Conservation (phyloP, 2,329 filamentous ascomycete genomes). For the Fusarium veterinarium region DNA sequence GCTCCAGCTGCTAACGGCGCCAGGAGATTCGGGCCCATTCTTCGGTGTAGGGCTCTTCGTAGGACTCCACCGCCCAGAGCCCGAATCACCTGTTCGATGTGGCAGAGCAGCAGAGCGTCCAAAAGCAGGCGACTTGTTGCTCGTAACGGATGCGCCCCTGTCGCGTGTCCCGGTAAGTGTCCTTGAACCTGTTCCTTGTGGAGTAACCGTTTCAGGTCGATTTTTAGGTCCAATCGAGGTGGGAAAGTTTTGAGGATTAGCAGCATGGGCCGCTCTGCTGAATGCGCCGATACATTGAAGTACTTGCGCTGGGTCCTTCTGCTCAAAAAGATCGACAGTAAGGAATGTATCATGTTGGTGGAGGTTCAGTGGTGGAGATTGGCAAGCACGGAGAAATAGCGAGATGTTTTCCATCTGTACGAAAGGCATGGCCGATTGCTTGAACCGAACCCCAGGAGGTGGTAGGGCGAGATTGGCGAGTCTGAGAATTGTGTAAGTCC, state of each 20-base stretch:
- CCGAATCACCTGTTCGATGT: conserved; percentile 64
- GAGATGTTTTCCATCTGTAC: conserved; percentile 99
- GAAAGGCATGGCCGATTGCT: conserved; percentile 94
- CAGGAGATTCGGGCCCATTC: conserved; percentile 64
- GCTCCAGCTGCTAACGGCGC: conserved; percentile 86
- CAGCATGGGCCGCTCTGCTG: conserved; percentile 82
- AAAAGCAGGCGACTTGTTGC: conserved; percentile 67
- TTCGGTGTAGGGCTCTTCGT: conserved; percentile 65
- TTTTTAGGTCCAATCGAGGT: conserved; percentile 79
- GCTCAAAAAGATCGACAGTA: conserved; percentile 95
- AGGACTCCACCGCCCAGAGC: conserved; percentile 69
- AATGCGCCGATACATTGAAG: conserved; percentile 93
- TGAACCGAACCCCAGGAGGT: conserved; percentile 86
- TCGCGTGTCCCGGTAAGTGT: conserved; percentile 60
- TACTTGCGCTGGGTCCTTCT: conserved; percentile 96
- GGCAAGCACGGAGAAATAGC: conserved; percentile 90
- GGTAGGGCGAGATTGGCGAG: conserved; percentile 84
- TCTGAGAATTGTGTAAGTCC: conserved; percentile 57
- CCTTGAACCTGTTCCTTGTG: conserved; percentile 69
- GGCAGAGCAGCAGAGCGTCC: conserved; percentile 55
- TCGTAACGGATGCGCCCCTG: conserved; percentile 66
- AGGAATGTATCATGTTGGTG: conserved; percentile 96
- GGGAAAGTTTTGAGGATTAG: conserved; percentile 80
- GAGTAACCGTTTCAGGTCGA: conserved; percentile 69
- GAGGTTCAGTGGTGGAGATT: conserved; percentile 84